Base-by-base conservation (phyloP, 495 filamentous ascomycete genomes). In the Xylaria flabelliformis region DNA sequence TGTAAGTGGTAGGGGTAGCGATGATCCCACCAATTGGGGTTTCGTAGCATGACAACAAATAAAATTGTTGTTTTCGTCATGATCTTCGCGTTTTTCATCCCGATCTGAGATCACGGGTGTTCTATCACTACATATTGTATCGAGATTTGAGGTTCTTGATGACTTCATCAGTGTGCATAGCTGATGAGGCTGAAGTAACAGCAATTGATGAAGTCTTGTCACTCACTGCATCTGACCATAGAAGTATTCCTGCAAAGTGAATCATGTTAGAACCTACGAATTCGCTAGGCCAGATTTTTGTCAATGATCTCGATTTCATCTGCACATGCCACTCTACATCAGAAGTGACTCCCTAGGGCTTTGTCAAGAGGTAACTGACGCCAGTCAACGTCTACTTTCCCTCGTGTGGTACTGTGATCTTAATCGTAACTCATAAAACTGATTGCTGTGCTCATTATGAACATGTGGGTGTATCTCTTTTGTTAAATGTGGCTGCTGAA, bases 91-190 rank as follows among this genome's bases (percentile, higher is more conserved):
- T 64, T n/a, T 39, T 9, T 17, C 2, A 71, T 41, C 61, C 48
- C 46, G 26, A 53, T 62, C 61, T n/a, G 17, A 64, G 59, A 64
- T 71, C 59, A 46, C 46, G 50, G 4, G 41, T 51, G 21, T 26
- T 51, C 39, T 42, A n/a, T 44, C 34, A 53, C 15, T 41, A 19
- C 39, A 24, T 9, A 24, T 8, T 21, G 50, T 32, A 46, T 62
- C 68, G 44, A 51, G 48, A 42, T 36, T 13, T 36, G 48, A 64
- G 24, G 48, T 12, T 36, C 21, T 26, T 1, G 36, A 51, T 50
- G 59, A 56, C 36, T 34, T 64, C 59, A 71, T 64, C 24, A 36
- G 61, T 17, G 19, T 64, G 42, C 41, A 17, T 9, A 26, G 24
- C 32, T 24, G 32, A 58, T 64, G n/a, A 56, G 9, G 17, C 17